phyloP scores from a whole-genome alignment of 345 rosid species.

The Arabidopsis arenosa region DNA sequence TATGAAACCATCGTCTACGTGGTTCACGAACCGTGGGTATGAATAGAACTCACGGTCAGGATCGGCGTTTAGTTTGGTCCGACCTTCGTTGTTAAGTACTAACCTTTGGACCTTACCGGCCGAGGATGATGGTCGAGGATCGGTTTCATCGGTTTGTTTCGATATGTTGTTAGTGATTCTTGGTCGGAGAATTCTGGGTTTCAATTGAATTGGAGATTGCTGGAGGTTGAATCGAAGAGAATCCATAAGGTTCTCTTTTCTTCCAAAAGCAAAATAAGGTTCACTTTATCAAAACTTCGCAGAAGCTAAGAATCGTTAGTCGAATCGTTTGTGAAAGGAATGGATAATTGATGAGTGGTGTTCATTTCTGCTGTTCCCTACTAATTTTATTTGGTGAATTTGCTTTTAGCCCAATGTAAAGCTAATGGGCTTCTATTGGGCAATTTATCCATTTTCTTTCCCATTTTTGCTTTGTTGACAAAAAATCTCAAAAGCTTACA shows the following conservation, averaged over 20 bases:
- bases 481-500: too few species aligned
- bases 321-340: neutral
- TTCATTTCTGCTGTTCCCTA: neutral
- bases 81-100: conserved; percentile 68
- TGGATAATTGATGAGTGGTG: conserved; percentile 41
- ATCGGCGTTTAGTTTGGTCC: conserved; percentile 62
- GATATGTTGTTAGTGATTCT: conserved; percentile 42
- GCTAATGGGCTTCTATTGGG: conserved; percentile 21
- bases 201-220: conserved; percentile 37
- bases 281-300: conserved; percentile 24
- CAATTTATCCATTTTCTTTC: neutral
- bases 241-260: conserved; percentile 21
- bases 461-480: too few species aligned
- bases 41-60: conserved; percentile 78
- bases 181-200: conserved; percentile 30
- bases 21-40: conserved; percentile 82
- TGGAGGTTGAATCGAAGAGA: conserved; percentile 43
- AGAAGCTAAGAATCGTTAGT: conserved; percentile 33
- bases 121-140: conserved; percentile 45
- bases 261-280: neutral
- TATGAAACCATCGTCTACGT: conserved; percentile 79
- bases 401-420: neutral
- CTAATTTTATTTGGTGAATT: neutral
- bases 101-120: conserved; percentile 72
- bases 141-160: conserved; percentile 47